phyloP scores from a whole-genome alignment of 2,329 filamentous ascomycete genomes.

The Keithomyces neogunnii region DNA sequence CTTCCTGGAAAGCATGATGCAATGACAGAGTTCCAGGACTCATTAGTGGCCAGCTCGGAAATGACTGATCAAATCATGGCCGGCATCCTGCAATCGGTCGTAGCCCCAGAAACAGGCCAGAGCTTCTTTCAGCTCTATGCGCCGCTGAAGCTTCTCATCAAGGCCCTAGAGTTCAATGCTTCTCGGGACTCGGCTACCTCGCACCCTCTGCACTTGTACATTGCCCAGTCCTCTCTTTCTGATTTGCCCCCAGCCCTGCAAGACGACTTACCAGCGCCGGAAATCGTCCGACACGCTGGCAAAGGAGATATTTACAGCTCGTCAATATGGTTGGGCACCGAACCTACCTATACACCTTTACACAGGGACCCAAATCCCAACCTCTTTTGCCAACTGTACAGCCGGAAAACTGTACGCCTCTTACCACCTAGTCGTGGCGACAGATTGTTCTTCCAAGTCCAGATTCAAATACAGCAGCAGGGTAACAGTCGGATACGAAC shows the following conservation, averaged over 20 bases:
- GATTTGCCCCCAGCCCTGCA: constrained; percentile 57
- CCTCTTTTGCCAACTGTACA: constrained; percentile 74
- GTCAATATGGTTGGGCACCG: constrained; percentile 80
- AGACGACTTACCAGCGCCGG: constrained; percentile 59
- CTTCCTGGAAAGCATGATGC: constrained; percentile 11
- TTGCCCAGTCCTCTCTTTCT: constrained; percentile 70
- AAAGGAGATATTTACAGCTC: constrained; percentile 80
- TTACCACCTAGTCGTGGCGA: constrained; percentile 57
- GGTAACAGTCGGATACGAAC: constrained; percentile 53
- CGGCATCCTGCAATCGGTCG: constrained; percentile 19
- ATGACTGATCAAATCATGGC: constrained; percentile 21
- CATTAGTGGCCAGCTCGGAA: constrained; percentile 17
- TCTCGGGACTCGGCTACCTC: constrained; percentile 8
- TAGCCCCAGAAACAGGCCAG: constrained; percentile 14
- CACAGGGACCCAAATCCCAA: constrained; percentile 95
- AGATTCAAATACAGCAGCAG: constrained; percentile 26
- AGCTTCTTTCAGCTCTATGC: constrained; percentile 50
- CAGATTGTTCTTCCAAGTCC: constrained; percentile 50
- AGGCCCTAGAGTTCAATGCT: constrained; percentile 41
- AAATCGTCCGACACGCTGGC: constrained; percentile 52
- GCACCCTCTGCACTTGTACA: constrained; percentile 54
- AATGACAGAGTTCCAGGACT: constrained; percentile 18
- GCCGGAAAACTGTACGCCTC: constrained; percentile 65
- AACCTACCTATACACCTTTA: constrained; percentile 82
- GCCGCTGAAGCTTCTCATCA: constrained; percentile 56